Evolutionary conservation across 495 filamentous ascomycete species (phyloP), one percentile per base, ranked within the genome.

Genomic region (Hypoxylon lenormandii): DNA sequence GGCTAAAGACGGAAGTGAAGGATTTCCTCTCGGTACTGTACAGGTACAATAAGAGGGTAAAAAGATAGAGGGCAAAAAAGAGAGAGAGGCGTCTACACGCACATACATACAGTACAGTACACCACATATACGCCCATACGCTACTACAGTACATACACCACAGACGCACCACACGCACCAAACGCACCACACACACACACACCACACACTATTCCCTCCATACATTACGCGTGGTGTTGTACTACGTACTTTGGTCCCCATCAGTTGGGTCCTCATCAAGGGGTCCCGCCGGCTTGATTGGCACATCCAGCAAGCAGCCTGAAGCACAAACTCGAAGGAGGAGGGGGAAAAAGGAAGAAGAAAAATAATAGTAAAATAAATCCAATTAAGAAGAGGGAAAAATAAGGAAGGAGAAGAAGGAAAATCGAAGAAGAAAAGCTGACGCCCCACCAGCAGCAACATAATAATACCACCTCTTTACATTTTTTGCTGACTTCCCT

Each of bases 401-500:
- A 45, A 36, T 28, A 43, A 15, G 51, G 33, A 37, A 26, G 30
- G 48, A 38, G 21, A 49, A 48, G 13, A 53, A 51, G 49, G 28
- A 33, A 49, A 16, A 28, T 23, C 18, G 12, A 49, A 43, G 33
- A 60, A 51, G 18, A 54, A 37, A 56, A 60, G 57, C 62, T 71
- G 68, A 66, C 68, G 48, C 62, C 68, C 68, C 62, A 66, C 68
- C 52, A 66, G 42, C 67, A 70, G n/a, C 50, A 53, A 52, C 50
- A 71, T 60, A 60, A 54, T 57, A 64, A 64, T 60, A 45, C 13
- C 30, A 33, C 30, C 10, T 33, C 30, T 33, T 33, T 33, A 11
- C 30, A 33, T 11, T 11, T 11, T 11, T 11, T 33, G 30, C 30
- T 33, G 30, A 33, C 30, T 33, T 33, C 10, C 18, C 26, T 15